A percentile compares a stretch with the other conserved stretches of the same genome.
phyloP scores from a whole-genome alignment of 176 grass and related monocot species.

The Aegilops umbellulata region DNA sequence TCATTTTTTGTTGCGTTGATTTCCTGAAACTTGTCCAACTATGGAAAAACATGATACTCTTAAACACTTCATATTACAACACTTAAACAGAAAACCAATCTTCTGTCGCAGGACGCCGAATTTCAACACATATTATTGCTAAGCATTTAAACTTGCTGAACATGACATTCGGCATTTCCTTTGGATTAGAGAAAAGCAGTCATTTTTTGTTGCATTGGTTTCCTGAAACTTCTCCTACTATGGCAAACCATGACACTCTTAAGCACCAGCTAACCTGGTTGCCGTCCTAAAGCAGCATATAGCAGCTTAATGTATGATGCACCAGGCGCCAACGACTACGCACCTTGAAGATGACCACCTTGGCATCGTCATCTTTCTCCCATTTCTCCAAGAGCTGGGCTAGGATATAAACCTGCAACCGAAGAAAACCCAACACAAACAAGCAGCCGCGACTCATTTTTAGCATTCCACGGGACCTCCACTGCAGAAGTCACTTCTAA shows the following conservation, averaged over 20 bases:
- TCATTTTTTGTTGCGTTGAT: neutral
- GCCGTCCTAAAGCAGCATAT: neutral
- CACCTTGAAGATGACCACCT: constrained; percentile 90
- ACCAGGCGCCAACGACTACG: neutral
- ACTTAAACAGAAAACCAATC: neutral
- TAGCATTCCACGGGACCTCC: neutral
- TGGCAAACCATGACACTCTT: neutral
- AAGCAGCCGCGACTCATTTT: neutral
- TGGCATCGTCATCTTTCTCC: constrained; percentile 84
- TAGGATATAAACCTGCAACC: constrained; percentile 55
- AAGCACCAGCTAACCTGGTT: neutral
- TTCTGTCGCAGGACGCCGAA: neutral
- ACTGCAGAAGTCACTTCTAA: neutral
- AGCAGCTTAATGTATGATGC: too few species aligned
- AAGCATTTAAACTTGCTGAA: too few species aligned
- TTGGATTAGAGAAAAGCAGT: too few species aligned
- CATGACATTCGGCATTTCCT: neutral
- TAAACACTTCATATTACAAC: neutral
- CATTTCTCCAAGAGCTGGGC: constrained; percentile 85
- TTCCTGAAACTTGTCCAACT: neutral
- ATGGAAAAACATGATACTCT: neutral
- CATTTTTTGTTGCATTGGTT: neutral
- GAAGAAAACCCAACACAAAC: neutral
- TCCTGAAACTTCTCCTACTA: neutral
- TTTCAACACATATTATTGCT: too few species aligned